Conservation (phyloP, 163 green algal species). For the Smithsoniella earleae region DNA sequence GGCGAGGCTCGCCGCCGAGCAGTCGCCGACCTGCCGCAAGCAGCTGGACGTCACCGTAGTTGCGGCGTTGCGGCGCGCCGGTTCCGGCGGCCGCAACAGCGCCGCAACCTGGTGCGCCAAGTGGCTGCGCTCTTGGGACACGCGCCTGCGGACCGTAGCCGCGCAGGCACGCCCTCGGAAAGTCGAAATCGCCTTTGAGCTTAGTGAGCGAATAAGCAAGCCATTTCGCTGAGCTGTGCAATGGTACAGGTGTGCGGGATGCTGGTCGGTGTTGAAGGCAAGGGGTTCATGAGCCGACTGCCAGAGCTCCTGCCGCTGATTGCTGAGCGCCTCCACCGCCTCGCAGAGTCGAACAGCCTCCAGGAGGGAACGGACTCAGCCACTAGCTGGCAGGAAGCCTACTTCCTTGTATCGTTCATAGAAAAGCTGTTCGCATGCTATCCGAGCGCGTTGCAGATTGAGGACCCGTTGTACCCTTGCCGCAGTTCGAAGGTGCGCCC, state of each 20-base stretch:
- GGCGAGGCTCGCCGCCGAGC: slow-evolving; percentile 63
- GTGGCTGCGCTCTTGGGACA: slow-evolving; percentile 52
- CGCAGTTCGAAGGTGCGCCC: no score
- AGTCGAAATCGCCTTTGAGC: no score
- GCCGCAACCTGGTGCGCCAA: slow-evolving; percentile 44
- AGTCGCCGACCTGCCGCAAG: slow-evolving; percentile 33
- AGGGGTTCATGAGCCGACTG: slow-evolving; percentile 42
- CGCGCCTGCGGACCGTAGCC: slow-evolving; percentile 40
- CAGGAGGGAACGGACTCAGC: not conserved
- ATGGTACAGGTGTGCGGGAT: slow-evolving; percentile 53
- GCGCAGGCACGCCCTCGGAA: slow-evolving; percentile 41
- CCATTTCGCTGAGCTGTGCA: slow-evolving; percentile 29
- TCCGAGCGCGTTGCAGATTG: no score
- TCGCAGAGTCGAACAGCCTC: not conserved
- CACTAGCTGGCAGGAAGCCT: slow-evolving; percentile 65
- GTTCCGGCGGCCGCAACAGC: slow-evolving; percentile 37
- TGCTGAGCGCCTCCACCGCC: no score
- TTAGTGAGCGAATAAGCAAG: no score
- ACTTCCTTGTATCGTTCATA: slow-evolving; percentile 64
- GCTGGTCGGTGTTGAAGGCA: slow-evolving; percentile 54
- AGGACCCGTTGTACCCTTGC: no score
- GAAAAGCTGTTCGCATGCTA: slow-evolving; percentile 59
- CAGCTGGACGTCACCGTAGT: slow-evolving; percentile 34
- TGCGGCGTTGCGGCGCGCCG: slow-evolving; percentile 41
- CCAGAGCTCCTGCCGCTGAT: slow-evolving; percentile 34